Conservation (phyloP, 352 stramenopile genomes). For the Globisporangium echinulatum region DNA sequence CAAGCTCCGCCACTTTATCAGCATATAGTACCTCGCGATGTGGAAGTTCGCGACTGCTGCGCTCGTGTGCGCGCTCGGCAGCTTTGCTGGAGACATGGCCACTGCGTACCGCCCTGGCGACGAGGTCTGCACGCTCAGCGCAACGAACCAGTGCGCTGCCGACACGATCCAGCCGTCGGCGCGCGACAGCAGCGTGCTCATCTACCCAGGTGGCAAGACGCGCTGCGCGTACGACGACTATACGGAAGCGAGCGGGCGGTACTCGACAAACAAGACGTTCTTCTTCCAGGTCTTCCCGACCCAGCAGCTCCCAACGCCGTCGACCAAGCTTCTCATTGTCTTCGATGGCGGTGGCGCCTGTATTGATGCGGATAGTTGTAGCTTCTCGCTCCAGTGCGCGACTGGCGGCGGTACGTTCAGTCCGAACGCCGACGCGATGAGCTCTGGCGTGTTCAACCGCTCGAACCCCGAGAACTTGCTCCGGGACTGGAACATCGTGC, state of each 20-base stretch:
- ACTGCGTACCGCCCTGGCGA: conserved; percentile 14
- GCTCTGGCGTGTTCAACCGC: conserved; percentile 38
- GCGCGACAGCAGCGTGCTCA: conserved; percentile 21
- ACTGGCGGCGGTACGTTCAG: conserved; percentile 33
- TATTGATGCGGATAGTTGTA: conserved; percentile 46
- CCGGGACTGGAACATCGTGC: conserved; percentile 67
- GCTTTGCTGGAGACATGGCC: background rate
- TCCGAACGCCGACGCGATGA: conserved; percentile 27
- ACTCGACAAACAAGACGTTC: conserved; percentile 20
- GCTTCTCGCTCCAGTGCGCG: conserved; percentile 49
- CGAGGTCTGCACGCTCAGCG: conserved; percentile 19
- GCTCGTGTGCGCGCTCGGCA: conserved; percentile 6
- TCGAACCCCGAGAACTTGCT: conserved; percentile 51
- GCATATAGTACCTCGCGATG: background rate
- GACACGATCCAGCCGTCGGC: conserved; percentile 19
- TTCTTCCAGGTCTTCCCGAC: conserved; percentile 45
- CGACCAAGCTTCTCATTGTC: conserved; percentile 47
- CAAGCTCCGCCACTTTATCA: no score
- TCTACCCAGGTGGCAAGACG: conserved; percentile 22
- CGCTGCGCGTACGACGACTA: conserved; percentile 20
- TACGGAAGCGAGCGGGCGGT: conserved; percentile 1
- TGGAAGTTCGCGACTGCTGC: conserved; percentile 5
- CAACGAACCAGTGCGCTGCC: conserved; percentile 19
- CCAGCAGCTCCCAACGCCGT: conserved; percentile 12
- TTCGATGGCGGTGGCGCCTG: conserved; percentile 59